These are phyloP conservation scores for Straminergon stramineum DNA, from an alignment of 225 moss, liverwort and hornwort genomes.

Conservation along the genomic window DNA sequence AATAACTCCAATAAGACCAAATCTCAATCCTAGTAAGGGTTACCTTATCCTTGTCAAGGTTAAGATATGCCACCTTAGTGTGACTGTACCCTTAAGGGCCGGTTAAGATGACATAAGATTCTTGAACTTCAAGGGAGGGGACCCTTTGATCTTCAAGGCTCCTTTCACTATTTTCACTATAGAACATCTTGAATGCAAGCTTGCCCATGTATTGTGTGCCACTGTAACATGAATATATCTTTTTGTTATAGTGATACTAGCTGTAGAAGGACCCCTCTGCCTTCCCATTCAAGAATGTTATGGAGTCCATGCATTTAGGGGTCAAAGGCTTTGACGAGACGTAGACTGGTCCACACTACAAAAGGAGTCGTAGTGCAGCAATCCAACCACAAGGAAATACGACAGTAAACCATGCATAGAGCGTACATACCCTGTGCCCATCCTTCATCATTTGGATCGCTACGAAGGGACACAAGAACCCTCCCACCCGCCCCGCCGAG, in stretches of 20 bases:
- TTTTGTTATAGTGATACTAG: background rate
- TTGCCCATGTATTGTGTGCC: background rate
- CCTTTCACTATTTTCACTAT: too few species aligned
- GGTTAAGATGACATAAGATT: background rate
- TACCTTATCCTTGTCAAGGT: background rate
- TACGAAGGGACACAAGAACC: constrained; percentile 86
- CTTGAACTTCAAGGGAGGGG: background rate
- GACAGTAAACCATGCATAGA: background rate
- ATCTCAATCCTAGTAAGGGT: background rate
- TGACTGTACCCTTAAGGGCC: background rate
- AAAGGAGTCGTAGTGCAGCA: background rate
- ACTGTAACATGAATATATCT: too few species aligned
- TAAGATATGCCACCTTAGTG: background rate
- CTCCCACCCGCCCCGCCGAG: constrained; percentile 69
- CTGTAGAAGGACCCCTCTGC: background rate
- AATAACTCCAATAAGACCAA: background rate
- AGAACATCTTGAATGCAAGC: background rate
- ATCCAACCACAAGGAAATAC: background rate
- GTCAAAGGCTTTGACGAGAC: background rate
- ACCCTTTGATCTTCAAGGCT: background rate
- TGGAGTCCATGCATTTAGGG: background rate
- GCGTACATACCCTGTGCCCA: constrained; percentile 58
- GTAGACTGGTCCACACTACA: background rate
- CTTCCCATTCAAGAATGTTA: background rate
- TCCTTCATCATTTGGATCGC: constrained; percentile 76